A percentile compares a stretch with the other conserved stretches of the same genome.
Conservation (phyloP, 179 eudicot genomes). For the Carnegiea gigantea region DNA sequence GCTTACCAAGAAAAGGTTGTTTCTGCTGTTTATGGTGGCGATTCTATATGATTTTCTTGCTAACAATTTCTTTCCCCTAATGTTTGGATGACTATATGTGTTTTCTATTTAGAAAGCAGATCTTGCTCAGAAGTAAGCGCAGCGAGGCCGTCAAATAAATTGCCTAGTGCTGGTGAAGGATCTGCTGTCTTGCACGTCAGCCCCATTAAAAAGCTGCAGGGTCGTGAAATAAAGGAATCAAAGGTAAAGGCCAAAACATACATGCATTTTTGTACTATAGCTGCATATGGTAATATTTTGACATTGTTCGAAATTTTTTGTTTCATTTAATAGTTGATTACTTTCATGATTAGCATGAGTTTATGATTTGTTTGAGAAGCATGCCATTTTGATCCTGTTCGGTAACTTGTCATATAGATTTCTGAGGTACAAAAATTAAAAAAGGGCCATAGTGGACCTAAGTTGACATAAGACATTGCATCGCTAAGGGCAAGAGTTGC, state of each 20-base stretch:
- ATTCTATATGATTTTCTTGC: not conserved
- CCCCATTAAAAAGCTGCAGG: conserved; percentile 26
- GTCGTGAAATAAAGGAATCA: conserved; percentile 44
- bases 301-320: not conserved
- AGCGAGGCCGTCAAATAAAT: conserved; percentile 20
- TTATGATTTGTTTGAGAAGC: not conserved
- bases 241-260: conserved; percentile 29
- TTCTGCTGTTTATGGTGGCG: conserved; percentile 24
- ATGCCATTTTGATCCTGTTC: too few species aligned
- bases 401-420: too few species aligned
- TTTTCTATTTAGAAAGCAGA: conserved; percentile 30
- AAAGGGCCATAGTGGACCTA: too few species aligned
- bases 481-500: too few species aligned
- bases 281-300: not conserved
- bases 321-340: not conserved
- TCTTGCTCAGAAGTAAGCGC: conserved; percentile 22
- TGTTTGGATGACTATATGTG: not conserved
- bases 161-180: conserved; percentile 11
- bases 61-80: not conserved
- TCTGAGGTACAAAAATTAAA: too few species aligned
- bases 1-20: conserved; percentile 25
- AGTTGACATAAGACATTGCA: too few species aligned
- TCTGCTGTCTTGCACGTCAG: conserved; percentile 13
- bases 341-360: not conserved
- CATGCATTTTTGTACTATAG: not conserved